These are phyloP conservation scores for Zalerion maritima DNA, from an alignment of 495 filamentous ascomycete species.

Conservation along the genomic window DNA sequence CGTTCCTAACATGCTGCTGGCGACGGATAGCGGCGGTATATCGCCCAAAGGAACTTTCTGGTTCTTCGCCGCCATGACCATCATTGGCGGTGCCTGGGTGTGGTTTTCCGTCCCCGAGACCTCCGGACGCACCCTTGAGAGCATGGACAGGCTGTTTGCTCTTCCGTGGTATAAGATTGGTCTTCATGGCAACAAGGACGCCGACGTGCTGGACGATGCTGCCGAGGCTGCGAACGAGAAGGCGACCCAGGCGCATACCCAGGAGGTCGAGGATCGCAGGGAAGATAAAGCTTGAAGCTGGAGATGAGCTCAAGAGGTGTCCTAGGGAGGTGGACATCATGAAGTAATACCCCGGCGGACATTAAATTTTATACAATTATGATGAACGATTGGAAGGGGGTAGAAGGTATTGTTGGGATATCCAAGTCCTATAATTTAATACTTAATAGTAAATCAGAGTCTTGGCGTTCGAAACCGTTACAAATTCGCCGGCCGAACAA, in stretches of 20 bases:
- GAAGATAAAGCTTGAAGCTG: too few relatives aligned
- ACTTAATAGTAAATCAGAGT: too few relatives aligned
- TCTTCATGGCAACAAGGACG: slow-evolving; percentile 40
- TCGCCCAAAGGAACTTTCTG: slow-evolving; percentile 43
- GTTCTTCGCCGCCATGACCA: slow-evolving; percentile 49
- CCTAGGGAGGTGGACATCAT: too few relatives aligned
- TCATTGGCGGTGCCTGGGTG: slow-evolving; percentile 40
- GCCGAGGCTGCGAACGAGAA: slow-evolving; percentile 13
- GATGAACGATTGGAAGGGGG: too few relatives aligned
- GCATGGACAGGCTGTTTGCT: slow-evolving; percentile 54
- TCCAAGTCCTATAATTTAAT: too few relatives aligned
- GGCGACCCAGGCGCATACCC: slow-evolving; percentile 5
- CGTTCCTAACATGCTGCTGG: slow-evolving; percentile 41
- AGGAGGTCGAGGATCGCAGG: too few relatives aligned
- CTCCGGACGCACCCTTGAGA: slow-evolving; percentile 44
- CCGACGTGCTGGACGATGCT: slow-evolving; percentile 28
- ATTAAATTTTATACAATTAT: too few relatives aligned
- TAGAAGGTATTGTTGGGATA: too few relatives aligned
- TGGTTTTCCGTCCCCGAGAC: slow-evolving; percentile 57
- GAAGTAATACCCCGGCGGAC: too few relatives aligned
- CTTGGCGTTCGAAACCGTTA: too few relatives aligned
- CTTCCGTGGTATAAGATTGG: slow-evolving; percentile 55
- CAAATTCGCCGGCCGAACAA: too few relatives aligned
- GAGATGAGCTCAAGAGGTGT: too few relatives aligned
- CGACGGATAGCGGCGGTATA: slow-evolving; percentile 29